Base-by-base conservation (phyloP, 805 yeast species). In the Kluyveromyces lactis region DNA sequence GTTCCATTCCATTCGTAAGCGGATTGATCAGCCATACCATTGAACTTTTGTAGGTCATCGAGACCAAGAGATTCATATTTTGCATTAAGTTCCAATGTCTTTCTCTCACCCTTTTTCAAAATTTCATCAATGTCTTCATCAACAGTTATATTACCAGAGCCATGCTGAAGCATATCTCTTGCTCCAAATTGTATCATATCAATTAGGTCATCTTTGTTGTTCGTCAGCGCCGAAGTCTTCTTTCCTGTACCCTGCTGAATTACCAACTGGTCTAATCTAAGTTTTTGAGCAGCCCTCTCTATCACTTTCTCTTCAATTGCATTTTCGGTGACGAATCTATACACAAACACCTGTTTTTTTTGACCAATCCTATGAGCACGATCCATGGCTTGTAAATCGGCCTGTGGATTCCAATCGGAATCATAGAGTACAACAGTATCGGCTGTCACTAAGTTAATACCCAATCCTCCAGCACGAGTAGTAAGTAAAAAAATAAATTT, bases 171-270 rank as follows among this genome's bases (percentile, higher is more conserved):
- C 15, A 92, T 89, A 33, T 79, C 77, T 56, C 82, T 81, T 1
- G 98, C 98, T 42, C 98, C 98, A 61, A 81, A 95, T 61, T 90
- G 97, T 60, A 90, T 90, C 97, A 92, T 92, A 36, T 83, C 86
- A 18, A 90, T 65, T 51, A 90, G 73, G 55, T 89, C 97, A 52
- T 86, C 97, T 54, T 85, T 84, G 4, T 72, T 63, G 49, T 71
- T 79, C 8, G 54, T 55, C 7, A 53, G 32, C 19, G 48, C 46
- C 0, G 68, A 55, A n/a, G 62, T 59, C 41, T 68, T 67, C 39
- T 69, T 70, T 24, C 73, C 71, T 9, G 64, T 60, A 6, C 95
- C 96, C 56, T 90, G 97, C 58, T 90, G 98, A 50, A 90, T 90
- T 39, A 90, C 98, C 49, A 90, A 72, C 56, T 90, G 97, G 63